Evolutionary conservation across 2,329 filamentous ascomycete species (phyloP).

Genomic region (Penicillium freii): DNA sequence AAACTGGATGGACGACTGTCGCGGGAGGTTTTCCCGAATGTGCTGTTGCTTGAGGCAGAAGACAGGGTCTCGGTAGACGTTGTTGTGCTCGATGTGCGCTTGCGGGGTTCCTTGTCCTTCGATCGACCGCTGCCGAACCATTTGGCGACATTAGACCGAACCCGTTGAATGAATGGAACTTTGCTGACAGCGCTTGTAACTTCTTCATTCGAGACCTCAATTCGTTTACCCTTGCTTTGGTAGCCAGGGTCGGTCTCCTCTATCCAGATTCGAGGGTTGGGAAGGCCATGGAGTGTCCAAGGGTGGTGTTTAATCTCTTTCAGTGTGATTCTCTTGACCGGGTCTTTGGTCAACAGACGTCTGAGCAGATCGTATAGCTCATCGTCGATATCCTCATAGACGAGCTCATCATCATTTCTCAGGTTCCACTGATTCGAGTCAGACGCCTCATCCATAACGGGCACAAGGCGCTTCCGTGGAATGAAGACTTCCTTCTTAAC

Average conservation of each 20-base stretch:
- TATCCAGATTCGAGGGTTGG: constrained; percentile 77
- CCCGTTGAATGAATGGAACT: constrained; percentile 80
- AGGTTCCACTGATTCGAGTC: constrained; percentile 47
- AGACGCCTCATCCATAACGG: constrained; percentile 54
- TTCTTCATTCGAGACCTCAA: constrained; percentile 88
- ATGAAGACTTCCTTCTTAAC: constrained; percentile 92
- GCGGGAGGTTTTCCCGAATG: constrained; percentile 53
- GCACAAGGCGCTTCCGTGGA: constrained; percentile 75
- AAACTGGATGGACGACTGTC: constrained; percentile 56
- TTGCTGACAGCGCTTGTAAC: constrained; percentile 87
- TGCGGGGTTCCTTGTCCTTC: constrained; percentile 44
- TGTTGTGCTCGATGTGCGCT: constrained; percentile 52
- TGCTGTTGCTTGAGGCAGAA: constrained; percentile 55
- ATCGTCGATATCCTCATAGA: constrained; percentile 82
- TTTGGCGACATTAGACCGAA: constrained; percentile 72
- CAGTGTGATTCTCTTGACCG: constrained; percentile 80
- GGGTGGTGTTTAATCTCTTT: constrained; percentile 90
- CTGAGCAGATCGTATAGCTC: constrained; percentile 74
- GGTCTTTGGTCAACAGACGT: constrained; percentile 83
- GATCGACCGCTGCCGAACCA: constrained; percentile 52
- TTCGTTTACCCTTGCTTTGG: constrained; percentile 75
- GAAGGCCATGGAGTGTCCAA: constrained; percentile 80
- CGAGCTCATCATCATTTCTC: constrained; percentile 72
- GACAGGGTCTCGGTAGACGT: constrained; percentile 55
- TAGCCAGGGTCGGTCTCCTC: constrained; percentile 86